Percentiles rank a stretch among this genome's conserved stretches.
phyloP scores from a whole-genome alignment of 2,329 filamentous ascomycete genomes.

The Talaromyces amestolkiae region DNA sequence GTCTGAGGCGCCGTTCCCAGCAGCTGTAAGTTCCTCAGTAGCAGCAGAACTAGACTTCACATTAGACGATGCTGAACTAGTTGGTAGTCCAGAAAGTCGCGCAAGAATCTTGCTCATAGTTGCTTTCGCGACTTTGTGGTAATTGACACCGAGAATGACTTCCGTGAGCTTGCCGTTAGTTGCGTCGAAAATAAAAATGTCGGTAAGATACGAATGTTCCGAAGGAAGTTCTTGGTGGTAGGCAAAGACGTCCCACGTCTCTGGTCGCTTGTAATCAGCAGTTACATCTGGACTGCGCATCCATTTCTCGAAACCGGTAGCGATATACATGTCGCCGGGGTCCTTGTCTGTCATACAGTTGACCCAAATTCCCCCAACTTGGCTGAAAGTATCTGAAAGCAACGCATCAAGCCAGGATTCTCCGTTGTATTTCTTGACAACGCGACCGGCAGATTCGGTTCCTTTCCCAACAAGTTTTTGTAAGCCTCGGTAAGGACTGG shows the following conservation, averaged over 20 bases:
- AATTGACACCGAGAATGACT: slow-evolving; percentile 28
- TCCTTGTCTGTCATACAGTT: slow-evolving; percentile 29
- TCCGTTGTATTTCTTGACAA: slow-evolving; percentile 17
- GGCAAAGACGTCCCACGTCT: slow-evolving; percentile 24
- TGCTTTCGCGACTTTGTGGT: slow-evolving; percentile 21
- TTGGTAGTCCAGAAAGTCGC: slow-evolving; percentile 21
- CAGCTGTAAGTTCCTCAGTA: not conserved
- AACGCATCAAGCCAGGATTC: slow-evolving; percentile 25
- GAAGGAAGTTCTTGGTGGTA: slow-evolving; percentile 19
- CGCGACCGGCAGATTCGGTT: slow-evolving; percentile 22
- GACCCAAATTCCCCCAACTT: slow-evolving; percentile 33
- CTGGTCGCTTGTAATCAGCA: slow-evolving; percentile 12
- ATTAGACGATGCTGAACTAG: not conserved
- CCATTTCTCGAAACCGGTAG: slow-evolving; percentile 25
- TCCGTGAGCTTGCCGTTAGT: slow-evolving; percentile 20
- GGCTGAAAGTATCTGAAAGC: slow-evolving; percentile 29
- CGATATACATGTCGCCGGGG: slow-evolving; percentile 29
- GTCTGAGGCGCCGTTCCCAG: not conserved
- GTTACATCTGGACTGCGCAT: slow-evolving; percentile 19
- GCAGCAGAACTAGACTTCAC: not conserved
- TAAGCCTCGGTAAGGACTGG: slow-evolving; percentile 19
- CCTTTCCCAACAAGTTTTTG: slow-evolving; percentile 23
- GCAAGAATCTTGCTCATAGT: slow-evolving; percentile 24
- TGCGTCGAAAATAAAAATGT: slow-evolving; percentile 28
- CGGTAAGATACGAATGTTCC: slow-evolving; percentile 22